Conservation (phyloP, 345 rosid species). For the Euphorbia lathyris region DNA sequence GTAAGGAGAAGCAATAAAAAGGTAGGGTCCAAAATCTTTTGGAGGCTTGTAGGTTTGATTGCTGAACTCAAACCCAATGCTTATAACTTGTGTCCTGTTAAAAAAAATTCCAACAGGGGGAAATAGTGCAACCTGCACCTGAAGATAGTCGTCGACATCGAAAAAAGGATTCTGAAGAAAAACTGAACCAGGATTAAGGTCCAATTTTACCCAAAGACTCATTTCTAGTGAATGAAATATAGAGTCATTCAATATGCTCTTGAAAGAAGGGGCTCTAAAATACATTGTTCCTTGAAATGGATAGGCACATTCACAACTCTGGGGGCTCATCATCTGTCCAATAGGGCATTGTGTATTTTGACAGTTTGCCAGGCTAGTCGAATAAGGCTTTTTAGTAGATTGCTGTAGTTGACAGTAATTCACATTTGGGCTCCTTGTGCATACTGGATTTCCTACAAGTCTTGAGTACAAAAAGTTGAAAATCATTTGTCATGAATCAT, state of each 20-base stretch:
- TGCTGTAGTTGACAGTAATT: constrained; percentile 74
- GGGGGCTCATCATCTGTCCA: constrained; percentile 85
- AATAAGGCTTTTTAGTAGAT: constrained; percentile 49
- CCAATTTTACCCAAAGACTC: constrained; percentile 72
- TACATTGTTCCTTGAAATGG: constrained; percentile 85
- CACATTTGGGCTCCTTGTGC: constrained; percentile 58
- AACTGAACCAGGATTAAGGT: constrained; percentile 79
- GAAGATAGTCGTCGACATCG: constrained; percentile 82
- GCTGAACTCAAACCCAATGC: constrained; percentile 75
- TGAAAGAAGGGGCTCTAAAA: constrained; percentile 75
- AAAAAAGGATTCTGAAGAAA: constrained; percentile 79
- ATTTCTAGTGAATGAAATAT: constrained; percentile 72
- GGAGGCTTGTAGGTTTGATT: constrained; percentile 93
- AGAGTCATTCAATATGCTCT: constrained; percentile 55
- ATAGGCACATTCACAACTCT: constrained; percentile 82
- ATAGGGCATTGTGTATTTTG: constrained; percentile 52
- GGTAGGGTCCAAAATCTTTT: constrained; percentile 74
- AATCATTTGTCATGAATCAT: constrained; percentile 6
- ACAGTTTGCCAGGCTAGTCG: constrained; percentile 74
- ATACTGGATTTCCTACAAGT: constrained; percentile 87
- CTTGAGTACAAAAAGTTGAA: constrained; percentile 34
- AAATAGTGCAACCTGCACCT: constrained; percentile 74
- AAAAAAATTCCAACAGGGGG: constrained; percentile 57
- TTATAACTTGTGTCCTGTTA: constrained; percentile 58
- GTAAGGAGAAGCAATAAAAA: constrained; percentile 81